Evolutionary conservation across 2,329 filamentous ascomycete species (phyloP).

Genomic region (Penicillium sp.): DNA sequence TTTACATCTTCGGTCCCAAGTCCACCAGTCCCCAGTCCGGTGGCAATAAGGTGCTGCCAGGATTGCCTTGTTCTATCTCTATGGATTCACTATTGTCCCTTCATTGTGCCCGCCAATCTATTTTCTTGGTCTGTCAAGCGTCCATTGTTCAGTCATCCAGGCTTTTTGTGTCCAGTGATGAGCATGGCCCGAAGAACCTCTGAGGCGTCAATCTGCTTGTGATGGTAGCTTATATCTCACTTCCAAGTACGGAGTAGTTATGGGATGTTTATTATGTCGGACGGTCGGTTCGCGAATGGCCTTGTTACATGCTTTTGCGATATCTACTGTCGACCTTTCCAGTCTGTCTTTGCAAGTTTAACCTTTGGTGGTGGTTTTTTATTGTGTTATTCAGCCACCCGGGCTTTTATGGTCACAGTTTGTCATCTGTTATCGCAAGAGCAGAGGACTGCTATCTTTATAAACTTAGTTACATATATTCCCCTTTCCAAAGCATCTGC

Average conservation of each 20-base stretch:
- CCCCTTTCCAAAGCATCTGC: background rate
- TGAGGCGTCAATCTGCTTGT: slow-evolving; percentile 16
- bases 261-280: slow-evolving; percentile 17
- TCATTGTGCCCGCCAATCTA: slow-evolving; percentile 17
- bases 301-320: slow-evolving; percentile 8
- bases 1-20: background rate
- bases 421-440: slow-evolving; percentile 6
- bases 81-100: slow-evolving; percentile 11
- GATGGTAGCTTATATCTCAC: slow-evolving; percentile 21
- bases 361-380: background rate
- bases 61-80: slow-evolving; percentile 5
- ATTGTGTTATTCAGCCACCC: slow-evolving; percentile 7
- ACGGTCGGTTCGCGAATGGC: slow-evolving; percentile 18
- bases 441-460: slow-evolving; percentile 13
- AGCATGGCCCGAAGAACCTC: slow-evolving; percentile 6
- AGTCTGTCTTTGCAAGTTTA: slow-evolving; percentile 5
- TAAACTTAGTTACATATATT: slow-evolving; percentile 8
- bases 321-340: slow-evolving; percentile 9
- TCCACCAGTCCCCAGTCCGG: background rate
- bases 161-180: slow-evolving; percentile 6
- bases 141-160: slow-evolving; percentile 1
- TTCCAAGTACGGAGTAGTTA: slow-evolving; percentile 14
- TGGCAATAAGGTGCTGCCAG: background rate
- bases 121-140: slow-evolving; percentile 16
- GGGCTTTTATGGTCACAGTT: background rate